Conservation (phyloP, 176 grass and related monocot species). For the Alloteropsis semialata region DNA sequence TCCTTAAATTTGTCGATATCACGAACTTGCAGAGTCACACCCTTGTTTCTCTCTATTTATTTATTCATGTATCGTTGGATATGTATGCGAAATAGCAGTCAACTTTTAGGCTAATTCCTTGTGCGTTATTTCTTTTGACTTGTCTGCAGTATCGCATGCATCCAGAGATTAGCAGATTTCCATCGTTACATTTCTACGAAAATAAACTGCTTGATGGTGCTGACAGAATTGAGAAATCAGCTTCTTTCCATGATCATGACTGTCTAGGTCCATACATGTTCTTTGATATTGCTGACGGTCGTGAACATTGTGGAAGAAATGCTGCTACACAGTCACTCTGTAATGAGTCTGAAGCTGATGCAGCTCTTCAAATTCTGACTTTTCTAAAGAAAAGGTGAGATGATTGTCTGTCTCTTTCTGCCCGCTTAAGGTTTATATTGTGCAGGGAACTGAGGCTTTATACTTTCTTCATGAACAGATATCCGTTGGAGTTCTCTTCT, state of each 20-base stretch:
- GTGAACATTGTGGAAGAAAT: constrained; percentile 63
- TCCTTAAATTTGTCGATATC: neutral
- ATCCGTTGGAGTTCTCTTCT: constrained; percentile 64
- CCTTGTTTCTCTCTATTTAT: neutral
- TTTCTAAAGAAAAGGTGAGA: constrained; percentile 74
- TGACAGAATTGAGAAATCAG: constrained; percentile 58
- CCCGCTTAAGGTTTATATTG: neutral
- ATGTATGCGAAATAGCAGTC: constrained; percentile 14
- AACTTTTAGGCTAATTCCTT: constrained; percentile 25
- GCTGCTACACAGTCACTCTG: constrained; percentile 72
- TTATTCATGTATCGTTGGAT: neutral
- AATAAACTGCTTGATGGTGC: constrained; percentile 88
- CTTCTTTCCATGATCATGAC: constrained; percentile 65
- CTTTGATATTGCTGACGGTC: constrained; percentile 86
- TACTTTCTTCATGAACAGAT: constrained; percentile 58
- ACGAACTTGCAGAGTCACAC: neutral
- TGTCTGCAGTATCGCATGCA: constrained; percentile 91
- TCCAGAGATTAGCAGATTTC: constrained; percentile 94
- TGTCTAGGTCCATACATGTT: constrained; percentile 95
- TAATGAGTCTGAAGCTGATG: constrained; percentile 84
- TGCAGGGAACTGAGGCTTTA: constrained; percentile 14
- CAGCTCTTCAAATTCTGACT: constrained; percentile 69
- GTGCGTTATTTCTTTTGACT: constrained; percentile 16
- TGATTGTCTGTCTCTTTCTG: constrained; percentile 19
- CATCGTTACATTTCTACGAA: constrained; percentile 93